These are phyloP conservation scores for Aureobasidium namibiae DNA, from an alignment of 2,329 filamentous ascomycete genomes.

Conservation along the genomic window DNA sequence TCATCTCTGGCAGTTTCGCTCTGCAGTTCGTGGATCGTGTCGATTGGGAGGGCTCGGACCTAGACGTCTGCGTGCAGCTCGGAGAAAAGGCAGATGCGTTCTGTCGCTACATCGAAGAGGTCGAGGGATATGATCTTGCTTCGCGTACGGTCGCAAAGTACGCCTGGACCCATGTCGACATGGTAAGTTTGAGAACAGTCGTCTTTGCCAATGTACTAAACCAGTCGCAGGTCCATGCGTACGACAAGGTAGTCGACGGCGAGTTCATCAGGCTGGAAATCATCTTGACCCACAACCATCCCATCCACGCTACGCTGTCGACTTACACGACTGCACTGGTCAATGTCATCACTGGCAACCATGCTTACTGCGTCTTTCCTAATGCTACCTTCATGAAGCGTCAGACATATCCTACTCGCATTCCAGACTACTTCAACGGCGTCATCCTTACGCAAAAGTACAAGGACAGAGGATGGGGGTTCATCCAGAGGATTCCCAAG, in stretches of 20 bases:
- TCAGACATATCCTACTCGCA: neutral
- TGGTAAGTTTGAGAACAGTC: neutral
- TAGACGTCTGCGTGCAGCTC: conserved; percentile 3
- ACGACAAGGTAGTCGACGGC: conserved; percentile 4
- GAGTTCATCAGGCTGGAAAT: conserved; percentile 1
- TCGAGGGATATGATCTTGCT: conserved; percentile 8
- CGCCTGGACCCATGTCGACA: neutral
- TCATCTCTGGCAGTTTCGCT: conserved; percentile 10
- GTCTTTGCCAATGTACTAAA: neutral
- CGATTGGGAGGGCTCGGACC: neutral
- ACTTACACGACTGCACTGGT: conserved; percentile 10
- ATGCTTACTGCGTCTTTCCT: conserved; percentile 5
- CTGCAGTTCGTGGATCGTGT: conserved; percentile 2
- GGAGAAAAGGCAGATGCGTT: neutral
- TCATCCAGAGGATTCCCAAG: neutral
- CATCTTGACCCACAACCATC: neutral
- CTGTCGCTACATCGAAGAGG: conserved; percentile 2
- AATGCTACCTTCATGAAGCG: conserved; percentile 1
- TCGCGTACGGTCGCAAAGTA: conserved; percentile 5
- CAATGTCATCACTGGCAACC: neutral
- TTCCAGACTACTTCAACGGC: conserved; percentile 11
- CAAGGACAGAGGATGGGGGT: neutral
- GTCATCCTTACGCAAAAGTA: neutral
- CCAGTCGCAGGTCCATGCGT: neutral
- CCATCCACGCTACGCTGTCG: neutral